Conservation (phyloP, 2,329 filamentous ascomycete genomes). For the Lasiodiplodia gonubiensis region DNA sequence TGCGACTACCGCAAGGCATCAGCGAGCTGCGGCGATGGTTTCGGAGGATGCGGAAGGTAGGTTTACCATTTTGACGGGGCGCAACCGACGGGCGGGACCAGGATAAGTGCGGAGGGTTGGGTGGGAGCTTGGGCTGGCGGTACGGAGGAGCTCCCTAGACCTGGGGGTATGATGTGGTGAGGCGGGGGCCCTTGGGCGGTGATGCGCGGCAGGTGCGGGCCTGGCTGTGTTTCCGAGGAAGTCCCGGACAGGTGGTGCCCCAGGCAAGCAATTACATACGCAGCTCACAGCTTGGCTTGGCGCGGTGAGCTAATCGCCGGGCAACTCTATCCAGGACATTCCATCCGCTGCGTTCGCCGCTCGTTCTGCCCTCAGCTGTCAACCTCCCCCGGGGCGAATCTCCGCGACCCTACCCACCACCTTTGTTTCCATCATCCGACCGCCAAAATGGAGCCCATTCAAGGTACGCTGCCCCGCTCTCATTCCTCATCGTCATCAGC, state of each 20-base stretch:
- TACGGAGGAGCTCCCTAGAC: conserved; percentile 24
- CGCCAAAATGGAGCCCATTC: conserved; percentile 24
- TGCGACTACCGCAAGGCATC: conserved; percentile 69
- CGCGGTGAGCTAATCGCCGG: conserved; percentile 25
- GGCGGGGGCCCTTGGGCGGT: conserved; percentile 27
- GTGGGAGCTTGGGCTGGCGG: conserved; percentile 16
- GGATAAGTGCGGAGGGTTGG: conserved; percentile 1
- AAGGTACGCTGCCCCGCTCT: conserved; percentile 23
- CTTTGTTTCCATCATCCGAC: neutral
- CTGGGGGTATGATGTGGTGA: conserved; percentile 27
- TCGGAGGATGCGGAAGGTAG: neutral
- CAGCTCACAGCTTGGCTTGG: conserved; percentile 17
- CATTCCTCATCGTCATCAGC: neutral
- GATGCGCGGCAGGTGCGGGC: conserved; percentile 23
- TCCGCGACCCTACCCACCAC: neutral
- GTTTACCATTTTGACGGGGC: conserved; percentile 21
- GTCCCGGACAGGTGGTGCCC: conserved; percentile 5
- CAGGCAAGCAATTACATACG: conserved; percentile 1
- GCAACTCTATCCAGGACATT: conserved; percentile 22
- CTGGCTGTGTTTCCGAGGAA: neutral
- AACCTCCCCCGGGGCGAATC: neutral
- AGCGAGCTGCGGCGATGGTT: conserved; percentile 31
- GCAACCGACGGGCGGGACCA: conserved; percentile 10
- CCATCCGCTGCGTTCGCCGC: conserved; percentile 20
- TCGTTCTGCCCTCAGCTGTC: conserved; percentile 6